These are phyloP conservation scores for Xylaria sp. DNA, from an alignment of 495 filamentous ascomycete species.

Conservation along the genomic window DNA sequence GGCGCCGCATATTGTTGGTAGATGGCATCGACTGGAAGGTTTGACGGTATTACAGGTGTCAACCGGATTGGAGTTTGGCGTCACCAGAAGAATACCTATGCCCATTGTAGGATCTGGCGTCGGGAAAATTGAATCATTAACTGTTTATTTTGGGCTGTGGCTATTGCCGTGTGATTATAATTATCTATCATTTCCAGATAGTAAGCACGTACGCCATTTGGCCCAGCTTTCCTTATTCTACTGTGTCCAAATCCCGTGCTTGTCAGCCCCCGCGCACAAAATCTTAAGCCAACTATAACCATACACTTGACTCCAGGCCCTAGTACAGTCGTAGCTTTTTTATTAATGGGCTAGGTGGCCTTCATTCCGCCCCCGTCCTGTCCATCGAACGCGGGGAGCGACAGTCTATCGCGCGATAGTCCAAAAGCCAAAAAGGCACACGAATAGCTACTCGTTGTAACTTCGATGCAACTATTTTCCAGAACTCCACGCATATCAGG, in stretches of 20 bases:
- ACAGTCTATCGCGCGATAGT: not conserved
- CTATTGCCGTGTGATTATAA: not conserved
- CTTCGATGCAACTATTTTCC: constrained; percentile 1
- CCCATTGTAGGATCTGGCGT: not conserved
- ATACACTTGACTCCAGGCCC: not conserved
- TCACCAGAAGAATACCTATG: constrained; percentile 10
- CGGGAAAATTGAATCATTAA: constrained; percentile 8
- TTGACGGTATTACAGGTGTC: constrained; percentile 23
- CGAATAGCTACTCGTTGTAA: not conserved
- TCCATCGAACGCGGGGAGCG: not conserved
- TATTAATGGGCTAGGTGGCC: not conserved
- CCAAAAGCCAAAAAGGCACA: not conserved
- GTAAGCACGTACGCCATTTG: not conserved
- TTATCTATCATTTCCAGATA: constrained; percentile 4
- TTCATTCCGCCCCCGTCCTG: not conserved
- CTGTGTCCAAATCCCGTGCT: not conserved
- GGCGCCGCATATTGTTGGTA: constrained; percentile 19
- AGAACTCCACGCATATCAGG: not conserved
- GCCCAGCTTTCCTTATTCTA: not conserved
- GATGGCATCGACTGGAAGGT: not conserved
- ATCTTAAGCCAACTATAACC: not conserved
- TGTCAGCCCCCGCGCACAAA: not conserved
- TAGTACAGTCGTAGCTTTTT: not conserved
- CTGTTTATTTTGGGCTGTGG: not conserved
- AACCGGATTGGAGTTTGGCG: constrained; percentile 31